A percentile compares a stretch with the other conserved stretches of the same genome.
Evolutionary conservation across 129 eudicot species (phyloP).

Genomic region (Solidago caesia): DNA sequence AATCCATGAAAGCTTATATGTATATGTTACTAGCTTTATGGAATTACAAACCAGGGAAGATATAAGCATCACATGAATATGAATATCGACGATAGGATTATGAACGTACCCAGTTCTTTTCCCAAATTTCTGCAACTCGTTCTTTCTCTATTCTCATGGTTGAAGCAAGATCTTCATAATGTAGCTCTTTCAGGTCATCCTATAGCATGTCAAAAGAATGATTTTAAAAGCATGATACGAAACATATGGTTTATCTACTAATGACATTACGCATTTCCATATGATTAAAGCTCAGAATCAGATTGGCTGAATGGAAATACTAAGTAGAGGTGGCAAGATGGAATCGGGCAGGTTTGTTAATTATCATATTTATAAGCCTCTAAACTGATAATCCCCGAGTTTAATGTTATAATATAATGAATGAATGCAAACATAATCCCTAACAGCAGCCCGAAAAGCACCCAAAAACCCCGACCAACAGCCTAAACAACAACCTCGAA

Average conservation of each 20-base stretch:
- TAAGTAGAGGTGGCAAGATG: too few relatives aligned
- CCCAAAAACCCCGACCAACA: too few relatives aligned
- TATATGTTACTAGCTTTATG: not conserved
- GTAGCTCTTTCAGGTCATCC: conserved; percentile 70
- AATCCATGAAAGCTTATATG: too few relatives aligned
- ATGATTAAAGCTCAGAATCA: not conserved
- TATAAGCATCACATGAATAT: not conserved
- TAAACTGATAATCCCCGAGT: too few relatives aligned
- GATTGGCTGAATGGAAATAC: not conserved
- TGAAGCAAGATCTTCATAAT: conserved; percentile 71
- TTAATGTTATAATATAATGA: too few relatives aligned
- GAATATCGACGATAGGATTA: not conserved
- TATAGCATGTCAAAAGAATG: conserved; percentile 18
- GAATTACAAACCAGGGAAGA: conserved; percentile 4
- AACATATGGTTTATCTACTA: not conserved
- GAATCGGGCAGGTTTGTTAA: too few relatives aligned
- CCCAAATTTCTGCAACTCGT: conserved; percentile 86
- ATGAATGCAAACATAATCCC: too few relatives aligned
- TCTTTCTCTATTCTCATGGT: conserved; percentile 65
- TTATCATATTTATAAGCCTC: too few relatives aligned
- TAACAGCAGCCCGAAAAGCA: too few relatives aligned
- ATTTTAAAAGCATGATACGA: conserved; percentile 7
- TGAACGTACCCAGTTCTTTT: conserved; percentile 76
- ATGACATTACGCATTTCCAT: not conserved
- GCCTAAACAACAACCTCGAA: too few relatives aligned